Conservation (phyloP, 306 rosid species). For the Spatholobus suberectus region DNA sequence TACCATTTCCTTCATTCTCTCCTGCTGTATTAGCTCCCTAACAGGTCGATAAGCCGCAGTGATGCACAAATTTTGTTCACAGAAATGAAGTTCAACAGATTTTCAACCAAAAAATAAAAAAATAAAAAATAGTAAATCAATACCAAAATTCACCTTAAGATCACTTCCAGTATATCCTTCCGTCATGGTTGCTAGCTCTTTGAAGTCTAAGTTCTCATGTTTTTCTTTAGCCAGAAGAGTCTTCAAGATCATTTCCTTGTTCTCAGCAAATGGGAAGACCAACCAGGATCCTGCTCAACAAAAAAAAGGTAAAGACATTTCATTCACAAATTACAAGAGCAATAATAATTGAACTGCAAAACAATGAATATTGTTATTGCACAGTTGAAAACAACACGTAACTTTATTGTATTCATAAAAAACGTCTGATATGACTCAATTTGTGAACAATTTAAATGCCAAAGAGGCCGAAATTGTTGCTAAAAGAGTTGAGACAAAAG, state of each 20-base stretch:
- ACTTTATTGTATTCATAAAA: neutral
- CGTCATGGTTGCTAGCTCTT: conserved; percentile 81
- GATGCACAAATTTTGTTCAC: conserved; percentile 82
- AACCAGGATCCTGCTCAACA: conserved; percentile 73
- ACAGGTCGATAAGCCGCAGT: conserved; percentile 96
- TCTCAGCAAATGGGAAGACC: conserved; percentile 82
- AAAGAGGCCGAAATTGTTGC: neutral
- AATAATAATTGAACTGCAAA: conserved; percentile 19
- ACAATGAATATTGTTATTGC: too few relatives aligned
- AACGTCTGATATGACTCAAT: neutral
- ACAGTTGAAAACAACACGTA: neutral
- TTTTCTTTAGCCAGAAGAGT: conserved; percentile 77
- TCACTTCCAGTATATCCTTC: conserved; percentile 96
- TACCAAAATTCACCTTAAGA: conserved; percentile 70
- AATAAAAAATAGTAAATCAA: neutral
- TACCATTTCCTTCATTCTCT: conserved; percentile 83
- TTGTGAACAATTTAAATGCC: neutral
- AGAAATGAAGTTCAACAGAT: conserved; percentile 41
- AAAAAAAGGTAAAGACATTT: neutral
- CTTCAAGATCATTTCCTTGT: conserved; percentile 74
- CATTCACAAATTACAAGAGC: conserved; percentile 11
- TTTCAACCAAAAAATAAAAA: neutral
- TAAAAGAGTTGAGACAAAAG: conserved; percentile 11
- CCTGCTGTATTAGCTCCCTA: conserved; percentile 86
- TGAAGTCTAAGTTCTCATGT: conserved; percentile 66